Evolutionary conservation across 495 filamentous ascomycete genomes (phyloP).

Genomic region (Rhypophila decipiens): DNA sequence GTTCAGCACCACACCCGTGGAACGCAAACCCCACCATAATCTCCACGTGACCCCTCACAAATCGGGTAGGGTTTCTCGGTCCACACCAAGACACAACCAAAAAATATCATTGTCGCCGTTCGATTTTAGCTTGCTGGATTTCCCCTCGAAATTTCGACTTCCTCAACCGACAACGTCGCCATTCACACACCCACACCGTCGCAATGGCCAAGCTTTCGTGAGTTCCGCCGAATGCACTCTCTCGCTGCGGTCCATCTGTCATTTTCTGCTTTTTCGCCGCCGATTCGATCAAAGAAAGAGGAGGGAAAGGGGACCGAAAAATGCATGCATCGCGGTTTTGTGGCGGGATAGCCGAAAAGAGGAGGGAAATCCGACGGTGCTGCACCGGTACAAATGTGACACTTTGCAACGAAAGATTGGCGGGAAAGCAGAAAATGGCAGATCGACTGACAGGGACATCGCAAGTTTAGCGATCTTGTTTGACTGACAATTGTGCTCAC

Average conservation of each 20-base stretch:
- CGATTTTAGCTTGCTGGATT: slow-evolving; percentile 22
- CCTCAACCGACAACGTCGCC: slow-evolving; percentile 24
- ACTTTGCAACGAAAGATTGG: background rate
- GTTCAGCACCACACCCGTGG: too few species aligned
- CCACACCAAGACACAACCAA: slow-evolving; percentile 22
- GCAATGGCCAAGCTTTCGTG: slow-evolving; percentile 49
- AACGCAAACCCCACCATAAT: slow-evolving; percentile 8
- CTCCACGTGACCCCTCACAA: slow-evolving; percentile 24
- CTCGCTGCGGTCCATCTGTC: background rate
- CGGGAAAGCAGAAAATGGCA: too few species aligned
- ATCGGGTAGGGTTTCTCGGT: slow-evolving; percentile 29
- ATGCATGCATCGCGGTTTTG: background rate
- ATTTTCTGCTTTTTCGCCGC: background rate
- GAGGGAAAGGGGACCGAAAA: background rate
- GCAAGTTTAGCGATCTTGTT: slow-evolving; percentile 1
- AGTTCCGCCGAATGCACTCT: slow-evolving; percentile 16
- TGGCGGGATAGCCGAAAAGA: background rate
- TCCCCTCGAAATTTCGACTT: slow-evolving; percentile 31
- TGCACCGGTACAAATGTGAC: background rate
- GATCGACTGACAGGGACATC: background rate
- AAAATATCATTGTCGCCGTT: slow-evolving; percentile 27
- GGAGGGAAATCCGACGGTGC: background rate
- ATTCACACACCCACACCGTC: slow-evolving; percentile 28
- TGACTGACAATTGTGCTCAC: slow-evolving; percentile 13
- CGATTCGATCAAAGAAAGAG: background rate